A percentile compares a stretch with the other conserved stretches of the same genome.
phyloP scores from a whole-genome alignment of 352 stramenopile genomes.

The Pythium diclinum region DNA sequence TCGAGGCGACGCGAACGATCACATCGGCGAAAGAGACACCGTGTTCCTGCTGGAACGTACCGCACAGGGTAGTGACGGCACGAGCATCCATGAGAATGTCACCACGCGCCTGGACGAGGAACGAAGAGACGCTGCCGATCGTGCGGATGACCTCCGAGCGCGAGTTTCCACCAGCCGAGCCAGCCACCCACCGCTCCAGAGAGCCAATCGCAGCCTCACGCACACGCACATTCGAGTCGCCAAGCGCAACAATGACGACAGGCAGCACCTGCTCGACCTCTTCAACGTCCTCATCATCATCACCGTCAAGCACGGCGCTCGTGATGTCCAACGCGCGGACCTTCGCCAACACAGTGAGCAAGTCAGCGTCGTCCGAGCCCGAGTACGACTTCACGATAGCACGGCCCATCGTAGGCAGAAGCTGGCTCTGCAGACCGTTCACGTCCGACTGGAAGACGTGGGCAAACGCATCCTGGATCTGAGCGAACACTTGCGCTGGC shows the following conservation, averaged over 20 bases:
- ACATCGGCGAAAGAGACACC: constrained; percentile 13
- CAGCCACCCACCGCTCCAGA: constrained; percentile 51
- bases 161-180: constrained; percentile 4
- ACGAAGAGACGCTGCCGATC: constrained; percentile 34
- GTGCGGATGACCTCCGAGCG: constrained; percentile 31
- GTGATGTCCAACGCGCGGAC: constrained; percentile 64
- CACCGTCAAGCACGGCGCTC: constrained; percentile 56
- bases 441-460: constrained; percentile 47
- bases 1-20: constrained; percentile 33
- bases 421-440: constrained; percentile 36
- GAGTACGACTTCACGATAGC: constrained; percentile 32
- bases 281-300: constrained; percentile 32
- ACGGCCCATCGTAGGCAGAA: constrained; percentile 64
- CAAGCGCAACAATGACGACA: constrained; percentile 64
- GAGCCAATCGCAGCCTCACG: constrained; percentile 58
- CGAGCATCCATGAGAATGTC: constrained; percentile 76
- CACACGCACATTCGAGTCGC: constrained; percentile 41
- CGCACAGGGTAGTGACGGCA: constrained; percentile 52
- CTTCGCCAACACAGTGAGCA: constrained; percentile 52
- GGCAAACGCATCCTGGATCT: constrained; percentile 51
- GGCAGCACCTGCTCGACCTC: constrained; percentile 54
- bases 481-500: constrained; percentile 56
- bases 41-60: constrained; percentile 34
- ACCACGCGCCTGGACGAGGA: constrained; percentile 60
- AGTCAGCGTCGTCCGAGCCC: constrained; percentile 27